Evolutionary conservation across 225 moss, liverwort and hornwort genomes (phyloP), one percentile per base, ranked within the genome.

Genomic region (Neckera pumila): DNA sequence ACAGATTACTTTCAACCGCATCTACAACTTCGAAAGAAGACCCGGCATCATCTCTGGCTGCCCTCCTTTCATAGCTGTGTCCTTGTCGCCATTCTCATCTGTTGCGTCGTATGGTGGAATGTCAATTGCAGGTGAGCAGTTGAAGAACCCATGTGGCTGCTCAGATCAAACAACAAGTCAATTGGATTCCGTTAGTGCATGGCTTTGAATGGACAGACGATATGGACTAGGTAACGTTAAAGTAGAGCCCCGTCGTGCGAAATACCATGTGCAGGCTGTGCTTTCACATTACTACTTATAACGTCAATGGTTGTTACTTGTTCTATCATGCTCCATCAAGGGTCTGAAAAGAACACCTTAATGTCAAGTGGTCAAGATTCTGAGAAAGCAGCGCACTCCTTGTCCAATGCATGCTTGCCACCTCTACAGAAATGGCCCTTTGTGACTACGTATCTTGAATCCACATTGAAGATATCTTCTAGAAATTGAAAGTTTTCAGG

Each of bases 101-200:
- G 82, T 89, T 63, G 90, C 70, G 77, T 91, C 93, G 62, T 87
- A 93, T 23, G 97, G 95, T 38, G 97, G 96, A 89, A 98, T 86
- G 87, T 98, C 97, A 62, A 96, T 94, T 53, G 97, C 97, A 23
- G 97, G 96, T 80, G 97, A 98, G 91, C 96, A 96, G 85, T 96
- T 94, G 94, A 98, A 98, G 90, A 98, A 98, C 28, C 96, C 96
- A 74, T 96, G 92, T 45, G 97, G 97, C 97, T 97, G 95, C 91
- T 86, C 86, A 69, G 49, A 67, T 72, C 70, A 84, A 78, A 34
- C 62, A 63, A 34, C 45, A 63, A 76, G 84, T 45, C 64, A 86
- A 65, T 42, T 47, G 70, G 83, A 42, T 81, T 81, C 27, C 62
- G 88, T 91, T 64, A 86, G 42, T 60, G 26, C 75, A 67, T 33